phyloP scores from a whole-genome alignment of 192 early-diverging fungal species.

The Coemansia sp. region DNA sequence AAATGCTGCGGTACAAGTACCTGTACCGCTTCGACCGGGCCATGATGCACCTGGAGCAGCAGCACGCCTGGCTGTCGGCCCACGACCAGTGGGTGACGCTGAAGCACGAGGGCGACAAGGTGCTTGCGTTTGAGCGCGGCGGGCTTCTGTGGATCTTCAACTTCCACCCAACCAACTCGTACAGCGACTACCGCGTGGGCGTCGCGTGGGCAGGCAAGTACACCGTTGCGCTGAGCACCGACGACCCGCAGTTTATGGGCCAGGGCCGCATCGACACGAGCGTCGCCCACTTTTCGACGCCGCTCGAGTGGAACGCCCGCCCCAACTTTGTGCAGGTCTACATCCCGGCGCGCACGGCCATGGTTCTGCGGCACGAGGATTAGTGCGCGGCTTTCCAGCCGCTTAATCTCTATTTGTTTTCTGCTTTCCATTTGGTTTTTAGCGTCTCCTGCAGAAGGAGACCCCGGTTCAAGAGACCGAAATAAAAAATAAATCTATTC shows the following conservation, averaged over 20 bases:
- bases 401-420: too few relatives aligned
- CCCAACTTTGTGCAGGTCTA: conserved; percentile 81
- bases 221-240: conserved; percentile 74
- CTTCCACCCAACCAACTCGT: conserved; percentile 84
- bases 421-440: too few relatives aligned
- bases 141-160: conserved; percentile 92
- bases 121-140: conserved; percentile 90
- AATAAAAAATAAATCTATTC: conserved; percentile 7
- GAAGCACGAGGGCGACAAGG: conserved; percentile 91
- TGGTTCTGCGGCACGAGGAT: conserved; percentile 59
- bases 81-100: conserved; percentile 82
- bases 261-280: conserved; percentile 71
- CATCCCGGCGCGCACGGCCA: conserved; percentile 70
- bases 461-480: too few relatives aligned
- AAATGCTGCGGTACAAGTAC: conserved; percentile 87
- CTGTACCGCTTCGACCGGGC: conserved; percentile 86
- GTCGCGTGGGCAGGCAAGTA: conserved; percentile 69
- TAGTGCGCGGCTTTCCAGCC: too few relatives aligned
- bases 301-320: conserved; percentile 70
- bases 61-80: conserved; percentile 67
- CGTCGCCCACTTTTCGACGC: conserved; percentile 69
- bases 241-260: conserved; percentile 75
- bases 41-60: conserved; percentile 77
- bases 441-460: too few relatives aligned
- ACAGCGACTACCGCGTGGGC: conserved; percentile 86